Conservation (phyloP, 139 green algal genomes). For the Chlorella sp. region DNA sequence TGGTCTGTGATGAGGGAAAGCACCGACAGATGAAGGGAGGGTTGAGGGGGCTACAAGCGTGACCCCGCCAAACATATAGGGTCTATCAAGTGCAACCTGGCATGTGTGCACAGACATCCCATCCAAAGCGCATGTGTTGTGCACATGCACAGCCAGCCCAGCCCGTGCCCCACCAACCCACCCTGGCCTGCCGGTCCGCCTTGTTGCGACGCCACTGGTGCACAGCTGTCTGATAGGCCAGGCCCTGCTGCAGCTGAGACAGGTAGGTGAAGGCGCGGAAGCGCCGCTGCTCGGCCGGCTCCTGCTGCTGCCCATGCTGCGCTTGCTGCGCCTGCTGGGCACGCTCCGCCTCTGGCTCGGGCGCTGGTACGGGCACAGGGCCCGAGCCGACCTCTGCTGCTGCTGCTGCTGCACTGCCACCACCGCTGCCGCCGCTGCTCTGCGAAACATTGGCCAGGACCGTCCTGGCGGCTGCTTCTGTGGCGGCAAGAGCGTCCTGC, state of each 20-base stretch:
- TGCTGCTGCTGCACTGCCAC: not conserved
- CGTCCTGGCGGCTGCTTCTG: too few species aligned
- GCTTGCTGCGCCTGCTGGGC: not conserved
- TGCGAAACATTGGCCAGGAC: too few species aligned
- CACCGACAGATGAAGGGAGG: too few species aligned
- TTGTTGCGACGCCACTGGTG: slow-evolving; percentile 67
- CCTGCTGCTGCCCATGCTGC: not conserved
- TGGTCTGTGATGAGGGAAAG: too few species aligned
- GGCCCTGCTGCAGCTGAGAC: slow-evolving; percentile 67
- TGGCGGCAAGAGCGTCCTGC: not conserved
- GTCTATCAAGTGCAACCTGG: not conserved
- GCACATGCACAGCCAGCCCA: not conserved
- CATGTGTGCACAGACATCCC: not conserved
- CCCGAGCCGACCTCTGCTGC: not conserved
- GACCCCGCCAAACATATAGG: not conserved
- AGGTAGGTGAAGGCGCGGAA: slow-evolving; percentile 59
- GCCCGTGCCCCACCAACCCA: not conserved
- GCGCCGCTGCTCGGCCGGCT: not conserved
- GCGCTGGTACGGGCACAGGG: not conserved
- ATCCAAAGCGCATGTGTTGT: not conserved
- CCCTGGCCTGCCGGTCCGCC: slow-evolving; percentile 43
- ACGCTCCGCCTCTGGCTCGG: not conserved
- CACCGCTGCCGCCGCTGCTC: not conserved
- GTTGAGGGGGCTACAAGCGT: too few species aligned
- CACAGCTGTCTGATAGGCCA: slow-evolving; percentile 73